These are phyloP conservation scores for Saturnispora sekii DNA, from an alignment of 805 yeast genomes.

Conservation along the genomic window DNA sequence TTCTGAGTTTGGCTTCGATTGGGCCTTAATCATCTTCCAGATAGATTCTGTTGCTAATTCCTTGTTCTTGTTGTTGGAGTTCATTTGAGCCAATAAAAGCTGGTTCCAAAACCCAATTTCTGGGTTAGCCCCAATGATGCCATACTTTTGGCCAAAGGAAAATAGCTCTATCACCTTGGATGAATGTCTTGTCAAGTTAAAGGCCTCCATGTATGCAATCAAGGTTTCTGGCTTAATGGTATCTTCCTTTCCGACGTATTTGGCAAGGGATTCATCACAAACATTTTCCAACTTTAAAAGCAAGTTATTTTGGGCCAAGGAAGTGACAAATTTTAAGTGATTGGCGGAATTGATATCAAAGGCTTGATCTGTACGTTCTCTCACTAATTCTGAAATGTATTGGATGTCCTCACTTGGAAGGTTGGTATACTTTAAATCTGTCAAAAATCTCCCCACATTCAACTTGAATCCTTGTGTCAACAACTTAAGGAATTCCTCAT, in stretches of 20 bases:
- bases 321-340: slow-evolving; percentile 5
- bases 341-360: slow-evolving; percentile 28
- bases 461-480: slow-evolving; percentile 7
- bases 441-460: background rate
- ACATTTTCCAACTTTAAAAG: slow-evolving; percentile 7
- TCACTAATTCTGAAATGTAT: slow-evolving; percentile 8
- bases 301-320: slow-evolving; percentile 3
- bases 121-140: slow-evolving; percentile 14
- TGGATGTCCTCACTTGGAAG: slow-evolving; percentile 8
- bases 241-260: slow-evolving; percentile 5
- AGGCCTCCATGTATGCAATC: slow-evolving; percentile 12
- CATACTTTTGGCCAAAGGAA: slow-evolving; percentile 6
- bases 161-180: slow-evolving; percentile 11
- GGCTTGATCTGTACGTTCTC: background rate
- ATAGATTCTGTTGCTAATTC: slow-evolving; percentile 32
- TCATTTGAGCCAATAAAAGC: slow-evolving; percentile 31
- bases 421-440: background rate
- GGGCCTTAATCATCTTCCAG: slow-evolving; percentile 22
- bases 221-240: slow-evolving; percentile 11
- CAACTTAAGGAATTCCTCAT: slow-evolving; percentile 17
- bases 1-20: slow-evolving; percentile 35
- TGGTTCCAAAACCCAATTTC: slow-evolving; percentile 46
- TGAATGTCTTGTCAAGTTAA: slow-evolving; percentile 9
- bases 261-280: slow-evolving; percentile 4
- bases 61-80: slow-evolving; percentile 19